Evolutionary conservation across 164 flowering plant species (phyloP).

Genomic region (Chimonanthus salicifolius): DNA sequence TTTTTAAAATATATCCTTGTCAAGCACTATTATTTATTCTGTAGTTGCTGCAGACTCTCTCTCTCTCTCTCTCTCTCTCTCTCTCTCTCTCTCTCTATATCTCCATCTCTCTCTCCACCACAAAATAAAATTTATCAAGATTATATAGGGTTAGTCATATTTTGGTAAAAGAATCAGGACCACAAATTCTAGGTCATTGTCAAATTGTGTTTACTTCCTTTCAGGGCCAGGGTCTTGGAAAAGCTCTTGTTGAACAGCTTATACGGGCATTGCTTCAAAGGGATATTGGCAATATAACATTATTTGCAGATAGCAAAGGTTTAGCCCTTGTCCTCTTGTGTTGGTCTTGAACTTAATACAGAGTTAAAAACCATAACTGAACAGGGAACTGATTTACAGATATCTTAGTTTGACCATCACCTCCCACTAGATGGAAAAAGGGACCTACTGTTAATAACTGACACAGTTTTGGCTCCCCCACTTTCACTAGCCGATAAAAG

Average conservation of each 20-base stretch:
- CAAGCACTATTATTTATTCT: too few species aligned
- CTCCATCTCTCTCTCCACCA: too few species aligned
- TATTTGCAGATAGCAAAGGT: conserved; percentile 97
- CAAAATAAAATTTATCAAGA: too few species aligned
- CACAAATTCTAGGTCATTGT: neutral
- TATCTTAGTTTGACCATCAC: too few species aligned
- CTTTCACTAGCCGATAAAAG: too few species aligned
- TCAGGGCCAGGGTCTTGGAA: conserved; percentile 98
- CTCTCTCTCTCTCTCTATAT: too few species aligned
- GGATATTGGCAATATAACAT: conserved; percentile 88
- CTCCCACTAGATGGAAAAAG: neutral
- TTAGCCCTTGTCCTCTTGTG: conserved; percentile 6
- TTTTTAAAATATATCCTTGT: too few species aligned
- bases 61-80: too few species aligned
- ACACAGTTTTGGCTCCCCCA: too few species aligned
- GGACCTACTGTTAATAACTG: neutral
- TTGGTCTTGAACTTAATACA: neutral
- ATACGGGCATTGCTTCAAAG: conserved; percentile 75
- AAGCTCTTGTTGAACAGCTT: conserved; percentile 82
- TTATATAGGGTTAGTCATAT: neutral
- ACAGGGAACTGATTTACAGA: too few species aligned
- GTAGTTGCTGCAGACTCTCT: too few species aligned
- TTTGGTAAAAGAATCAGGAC: neutral
- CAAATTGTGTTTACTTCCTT: conserved; percentile 7
- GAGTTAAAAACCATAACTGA: neutral